phyloP scores from a whole-genome alignment of 768 basidiomycete species.

The Termitomyces sp. region DNA sequence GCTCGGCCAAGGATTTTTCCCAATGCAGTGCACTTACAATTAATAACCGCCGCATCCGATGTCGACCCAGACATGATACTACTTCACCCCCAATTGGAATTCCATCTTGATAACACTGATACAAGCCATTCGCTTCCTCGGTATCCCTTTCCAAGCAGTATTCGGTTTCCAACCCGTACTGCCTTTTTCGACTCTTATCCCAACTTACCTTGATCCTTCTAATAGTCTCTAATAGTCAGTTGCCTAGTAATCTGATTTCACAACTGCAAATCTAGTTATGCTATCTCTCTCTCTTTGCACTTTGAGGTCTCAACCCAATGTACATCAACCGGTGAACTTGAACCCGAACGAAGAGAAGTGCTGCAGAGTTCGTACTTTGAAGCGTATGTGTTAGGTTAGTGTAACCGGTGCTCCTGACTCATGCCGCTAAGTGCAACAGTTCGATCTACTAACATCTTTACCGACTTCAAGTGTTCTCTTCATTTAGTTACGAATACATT shows the following conservation, averaged over 20 bases:
- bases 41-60: background rate
- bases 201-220: background rate
- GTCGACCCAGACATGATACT: slow-evolving; percentile 11
- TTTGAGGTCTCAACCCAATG: slow-evolving; percentile 5
- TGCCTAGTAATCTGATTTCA: background rate
- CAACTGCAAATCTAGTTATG: background rate
- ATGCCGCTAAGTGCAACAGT: too few relatives aligned
- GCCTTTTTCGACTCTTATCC: background rate
- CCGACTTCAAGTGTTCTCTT: background rate
- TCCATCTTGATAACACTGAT: slow-evolving; percentile 13
- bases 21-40: background rate
- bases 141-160: slow-evolving; percentile 9
- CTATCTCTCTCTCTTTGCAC: slow-evolving; percentile 8
- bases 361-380: slow-evolving; percentile 11
- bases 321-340: slow-evolving; percentile 8
- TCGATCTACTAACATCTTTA: background rate
- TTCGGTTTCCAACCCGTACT: slow-evolving; percentile 14
- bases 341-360: slow-evolving; percentile 9
- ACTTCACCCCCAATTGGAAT: slow-evolving; percentile 15
- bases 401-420: too few relatives aligned
- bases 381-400: background rate
- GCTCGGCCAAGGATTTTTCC: background rate
- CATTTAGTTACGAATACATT: background rate
- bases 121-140: slow-evolving; percentile 13
- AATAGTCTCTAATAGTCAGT: background rate